These are phyloP conservation scores for Pirum gemmata DNA, from an alignment of 78 protist genomes.

Conservation along the genomic window DNA sequence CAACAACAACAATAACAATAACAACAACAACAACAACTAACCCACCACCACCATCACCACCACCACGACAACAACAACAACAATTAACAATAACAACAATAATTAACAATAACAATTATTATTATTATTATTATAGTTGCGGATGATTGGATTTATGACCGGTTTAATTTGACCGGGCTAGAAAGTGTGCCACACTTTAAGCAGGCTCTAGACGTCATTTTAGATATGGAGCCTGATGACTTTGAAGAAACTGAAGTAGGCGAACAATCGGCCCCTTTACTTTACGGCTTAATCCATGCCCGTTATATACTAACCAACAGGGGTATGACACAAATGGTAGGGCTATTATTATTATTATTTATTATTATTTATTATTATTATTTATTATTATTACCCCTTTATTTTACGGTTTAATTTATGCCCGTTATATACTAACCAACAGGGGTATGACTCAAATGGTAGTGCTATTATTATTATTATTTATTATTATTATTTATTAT, in stretches of 20 bases:
- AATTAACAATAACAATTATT: too few relatives aligned
- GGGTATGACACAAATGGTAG: conserved; percentile 83
- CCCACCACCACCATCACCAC: too few relatives aligned
- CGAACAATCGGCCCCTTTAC: conserved; percentile 69
- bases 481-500: too few relatives aligned
- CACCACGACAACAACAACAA: too few relatives aligned
- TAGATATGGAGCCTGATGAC: conserved; percentile 71
- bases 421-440: too few relatives aligned
- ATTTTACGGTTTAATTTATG: neutral
- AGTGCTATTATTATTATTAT: too few relatives aligned
- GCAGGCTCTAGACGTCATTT: conserved; percentile 81
- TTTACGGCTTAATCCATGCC: conserved; percentile 94
- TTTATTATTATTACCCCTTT: neutral
- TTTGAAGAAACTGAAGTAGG: conserved; percentile 60
- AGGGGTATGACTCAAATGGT: too few relatives aligned
- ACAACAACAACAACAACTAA: too few relatives aligned
- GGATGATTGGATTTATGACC: conserved; percentile 71
- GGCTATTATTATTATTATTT: too few relatives aligned
- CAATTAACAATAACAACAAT: too few relatives aligned
- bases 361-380: too few relatives aligned
- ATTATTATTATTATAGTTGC: conserved; percentile 50
- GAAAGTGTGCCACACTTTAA: conserved; percentile 77
- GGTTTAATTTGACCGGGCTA: conserved; percentile 82
- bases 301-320: conserved; percentile 80
- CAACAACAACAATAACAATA: too few relatives aligned